Percentiles rank a stretch among this genome's conserved stretches.
Conservation (phyloP, 1,284 basidiomycete genomes). For the Leccinum angustisporum region DNA sequence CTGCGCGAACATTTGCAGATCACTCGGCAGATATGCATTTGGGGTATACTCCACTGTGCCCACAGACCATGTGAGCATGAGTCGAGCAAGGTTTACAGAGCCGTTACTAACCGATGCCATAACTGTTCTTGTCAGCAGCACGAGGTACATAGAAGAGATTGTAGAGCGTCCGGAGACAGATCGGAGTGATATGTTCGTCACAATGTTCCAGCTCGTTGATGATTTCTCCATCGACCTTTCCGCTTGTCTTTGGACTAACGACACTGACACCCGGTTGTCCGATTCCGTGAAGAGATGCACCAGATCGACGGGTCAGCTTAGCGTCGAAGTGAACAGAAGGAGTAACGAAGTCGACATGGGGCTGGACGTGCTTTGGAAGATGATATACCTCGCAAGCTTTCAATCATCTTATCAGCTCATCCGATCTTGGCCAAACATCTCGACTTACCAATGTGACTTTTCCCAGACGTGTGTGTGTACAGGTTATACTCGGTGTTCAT, state of each 20-base stretch:
- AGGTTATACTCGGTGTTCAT: slow-evolving; percentile 44
- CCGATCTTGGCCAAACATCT: neutral
- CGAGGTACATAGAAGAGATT: slow-evolving; percentile 42
- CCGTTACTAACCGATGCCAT: slow-evolving; percentile 43
- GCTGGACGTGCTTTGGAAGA: slow-evolving; percentile 40
- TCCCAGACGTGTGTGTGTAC: slow-evolving; percentile 38
- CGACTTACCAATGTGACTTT: slow-evolving; percentile 31
- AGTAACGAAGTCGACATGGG: slow-evolving; percentile 46
- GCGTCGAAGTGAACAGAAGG: slow-evolving; percentile 43
- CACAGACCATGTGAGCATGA: neutral
- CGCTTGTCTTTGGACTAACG: slow-evolving; percentile 35
- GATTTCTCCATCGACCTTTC: slow-evolving; percentile 25
- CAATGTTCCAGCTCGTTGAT: slow-evolving; percentile 33
- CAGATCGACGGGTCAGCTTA: slow-evolving; percentile 14
- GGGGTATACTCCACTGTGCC: slow-evolving; percentile 48
- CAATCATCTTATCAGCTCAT: slow-evolving; percentile 20
- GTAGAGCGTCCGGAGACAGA: slow-evolving; percentile 48
- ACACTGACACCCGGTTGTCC: slow-evolving; percentile 34
- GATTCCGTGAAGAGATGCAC: slow-evolving; percentile 7
- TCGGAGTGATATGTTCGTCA: slow-evolving; percentile 43
- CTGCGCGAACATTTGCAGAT: slow-evolving; percentile 46
- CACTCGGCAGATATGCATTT: slow-evolving; percentile 42
- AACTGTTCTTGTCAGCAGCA: slow-evolving; percentile 43
- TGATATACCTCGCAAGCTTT: slow-evolving; percentile 43
- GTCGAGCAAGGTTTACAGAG: neutral